phyloP scores from a whole-genome alignment of 2,329 filamentous ascomycete genomes.

The Aspergillus clavatus region DNA sequence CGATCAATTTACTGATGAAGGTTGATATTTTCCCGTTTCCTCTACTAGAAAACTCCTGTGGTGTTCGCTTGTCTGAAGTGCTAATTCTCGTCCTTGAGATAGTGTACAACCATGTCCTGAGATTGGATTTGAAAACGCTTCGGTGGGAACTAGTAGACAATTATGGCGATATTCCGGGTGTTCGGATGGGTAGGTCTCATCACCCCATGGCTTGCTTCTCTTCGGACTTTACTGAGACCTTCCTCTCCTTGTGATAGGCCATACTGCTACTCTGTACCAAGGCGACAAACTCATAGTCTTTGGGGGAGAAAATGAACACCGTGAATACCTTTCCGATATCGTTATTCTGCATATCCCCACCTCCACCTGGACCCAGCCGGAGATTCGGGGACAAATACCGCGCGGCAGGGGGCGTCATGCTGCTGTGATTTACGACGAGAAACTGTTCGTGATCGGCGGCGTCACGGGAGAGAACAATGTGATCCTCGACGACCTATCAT shows the following conservation, averaged over 20 bases:
- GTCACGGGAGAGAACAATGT: slow-evolving; percentile 89
- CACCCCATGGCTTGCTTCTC: slow-evolving; percentile 1
- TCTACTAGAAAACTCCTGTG: no score
- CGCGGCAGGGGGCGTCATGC: slow-evolving; percentile 90
- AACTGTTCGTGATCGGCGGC: slow-evolving; percentile 92
- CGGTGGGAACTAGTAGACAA: slow-evolving; percentile 97
- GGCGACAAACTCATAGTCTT: slow-evolving; percentile 95
- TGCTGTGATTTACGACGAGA: slow-evolving; percentile 91
- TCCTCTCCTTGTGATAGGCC: slow-evolving; percentile 52
- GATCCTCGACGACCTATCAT: slow-evolving; percentile 93
- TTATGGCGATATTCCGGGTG: slow-evolving; percentile 94
- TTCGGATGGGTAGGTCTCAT: slow-evolving; percentile 74
- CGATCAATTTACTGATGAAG: slow-evolving; percentile 97
- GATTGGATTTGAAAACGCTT: slow-evolving; percentile 77
- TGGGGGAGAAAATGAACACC: slow-evolving; percentile 95
- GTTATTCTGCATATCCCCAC: slow-evolving; percentile 94
- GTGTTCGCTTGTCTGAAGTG: no score
- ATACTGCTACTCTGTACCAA: slow-evolving; percentile 90
- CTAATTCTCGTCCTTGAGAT: slow-evolving; percentile 4
- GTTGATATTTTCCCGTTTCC: slow-evolving; percentile 30
- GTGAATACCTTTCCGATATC: slow-evolving; percentile 89
- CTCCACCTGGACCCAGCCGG: slow-evolving; percentile 90
- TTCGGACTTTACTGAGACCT: slow-evolving; percentile 9
- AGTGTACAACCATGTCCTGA: slow-evolving; percentile 96
- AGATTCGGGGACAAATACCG: slow-evolving; percentile 76